phyloP scores from a whole-genome alignment of 306 rosid genomes.

The Echinosophora koreensis region DNA sequence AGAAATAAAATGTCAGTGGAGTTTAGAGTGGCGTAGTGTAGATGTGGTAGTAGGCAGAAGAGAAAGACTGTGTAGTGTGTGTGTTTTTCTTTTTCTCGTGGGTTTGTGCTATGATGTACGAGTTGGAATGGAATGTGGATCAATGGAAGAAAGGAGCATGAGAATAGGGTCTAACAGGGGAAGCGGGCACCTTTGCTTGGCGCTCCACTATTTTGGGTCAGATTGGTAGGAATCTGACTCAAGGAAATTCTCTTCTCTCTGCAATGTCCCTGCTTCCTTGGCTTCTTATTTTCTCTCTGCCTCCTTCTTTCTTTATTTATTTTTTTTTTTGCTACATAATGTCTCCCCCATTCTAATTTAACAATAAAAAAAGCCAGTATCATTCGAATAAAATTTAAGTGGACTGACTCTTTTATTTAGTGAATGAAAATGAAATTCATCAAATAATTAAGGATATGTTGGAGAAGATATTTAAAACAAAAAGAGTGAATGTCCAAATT shows the following conservation, averaged over 20 bases:
- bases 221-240: background rate
- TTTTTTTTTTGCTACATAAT: too few relatives aligned
- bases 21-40: background rate
- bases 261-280: background rate
- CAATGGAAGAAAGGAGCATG: constrained; percentile 39
- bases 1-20: background rate
- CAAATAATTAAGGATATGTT: too few relatives aligned
- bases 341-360: too few relatives aligned
- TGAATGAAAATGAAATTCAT: too few relatives aligned
- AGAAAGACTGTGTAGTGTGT: background rate
- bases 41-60: background rate
- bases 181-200: constrained; percentile 45
- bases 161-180: constrained; percentile 50
- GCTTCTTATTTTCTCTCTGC: background rate
- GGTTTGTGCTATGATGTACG: too few relatives aligned
- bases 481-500: too few relatives aligned
- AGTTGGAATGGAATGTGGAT: constrained; percentile 2
- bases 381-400: too few relatives aligned
- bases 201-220: constrained; percentile 33
- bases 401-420: too few relatives aligned
- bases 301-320: background rate
- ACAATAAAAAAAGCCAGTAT: background rate
- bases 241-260: background rate
- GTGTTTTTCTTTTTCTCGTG: too few relatives aligned
- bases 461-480: too few relatives aligned